Conservation (phyloP, 805 yeast genomes). For the Komagataella pseudopastoris region DNA sequence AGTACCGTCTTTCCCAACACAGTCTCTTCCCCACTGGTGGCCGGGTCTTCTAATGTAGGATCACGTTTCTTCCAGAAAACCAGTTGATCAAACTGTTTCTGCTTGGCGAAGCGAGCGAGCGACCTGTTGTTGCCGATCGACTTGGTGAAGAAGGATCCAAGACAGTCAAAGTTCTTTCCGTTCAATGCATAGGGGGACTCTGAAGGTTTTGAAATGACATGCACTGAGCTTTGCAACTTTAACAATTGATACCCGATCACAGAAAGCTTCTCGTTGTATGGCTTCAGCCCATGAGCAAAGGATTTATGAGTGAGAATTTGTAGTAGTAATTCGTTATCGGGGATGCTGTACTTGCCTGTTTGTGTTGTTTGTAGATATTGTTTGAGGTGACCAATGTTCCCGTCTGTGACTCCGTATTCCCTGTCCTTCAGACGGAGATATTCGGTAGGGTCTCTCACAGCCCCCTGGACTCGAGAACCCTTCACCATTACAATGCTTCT, state of each 20-base stretch:
- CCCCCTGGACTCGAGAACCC: slow-evolving; percentile 53
- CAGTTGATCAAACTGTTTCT: slow-evolving; percentile 30
- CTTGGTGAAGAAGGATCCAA: slow-evolving; percentile 45
- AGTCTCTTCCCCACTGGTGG: slow-evolving; percentile 40
- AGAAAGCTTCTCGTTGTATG: slow-evolving; percentile 78
- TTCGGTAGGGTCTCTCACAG: slow-evolving; percentile 57
- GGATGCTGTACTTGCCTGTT: slow-evolving; percentile 31
- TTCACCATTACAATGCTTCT: slow-evolving; percentile 24
- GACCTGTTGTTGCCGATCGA: slow-evolving; percentile 34
- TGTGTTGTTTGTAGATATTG: slow-evolving; percentile 22
- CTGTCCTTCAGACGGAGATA: slow-evolving; percentile 37
- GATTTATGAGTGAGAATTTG: slow-evolving; percentile 91
- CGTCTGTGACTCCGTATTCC: slow-evolving; percentile 36
- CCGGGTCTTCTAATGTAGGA: slow-evolving; percentile 26
- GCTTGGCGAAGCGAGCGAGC: slow-evolving; percentile 37
- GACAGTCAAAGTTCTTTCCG: slow-evolving; percentile 38
- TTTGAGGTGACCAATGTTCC: slow-evolving; percentile 35
- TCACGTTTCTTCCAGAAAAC: slow-evolving; percentile 53
- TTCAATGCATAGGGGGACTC: slow-evolving; percentile 24
- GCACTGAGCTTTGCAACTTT: slow-evolving; percentile 32
- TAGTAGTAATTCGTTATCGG: slow-evolving; percentile 48
- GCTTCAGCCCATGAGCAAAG: slow-evolving; percentile 81
- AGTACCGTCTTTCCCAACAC: slow-evolving; percentile 39
- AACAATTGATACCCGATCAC: slow-evolving; percentile 57
- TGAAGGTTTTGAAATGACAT: slow-evolving; percentile 17